Evolutionary conservation across 2,329 filamentous ascomycete genomes (phyloP), one percentile per base, ranked within the genome.

Genomic region (Cladorrhinum sp.): DNA sequence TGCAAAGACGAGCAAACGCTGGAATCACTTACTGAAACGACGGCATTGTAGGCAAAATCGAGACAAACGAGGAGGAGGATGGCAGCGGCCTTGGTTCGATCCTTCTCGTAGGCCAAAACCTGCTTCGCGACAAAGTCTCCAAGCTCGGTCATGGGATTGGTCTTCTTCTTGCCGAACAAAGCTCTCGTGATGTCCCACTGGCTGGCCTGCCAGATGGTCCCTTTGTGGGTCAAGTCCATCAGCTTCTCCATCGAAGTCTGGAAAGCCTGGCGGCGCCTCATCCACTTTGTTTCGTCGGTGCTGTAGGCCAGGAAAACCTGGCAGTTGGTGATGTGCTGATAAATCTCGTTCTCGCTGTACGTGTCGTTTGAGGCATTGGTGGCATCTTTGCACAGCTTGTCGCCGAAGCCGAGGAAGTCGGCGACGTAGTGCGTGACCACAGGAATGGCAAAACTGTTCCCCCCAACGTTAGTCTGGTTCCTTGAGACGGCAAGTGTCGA

Each of bases 251-350:
- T 59, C 9, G 62, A 64, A 3, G 25, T 50, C 36, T 59, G 49
- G 52, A 64, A 64, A 2, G 52, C 52, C 48, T 57, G 48, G 24
- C 62, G 62, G 13, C 62, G 59, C 49, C 59, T 59, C 45, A 61
- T 23, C 20, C 41, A 9, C 36, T 62, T 64, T 3, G 59, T 61
- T 23, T 64, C 59, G 10, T 64, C 59, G 16, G 59, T 38, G 38
- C 55, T 64, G 57, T 64, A 64, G 24, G 59, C 50, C 20, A 64
- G 53, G 29, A 54, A 64, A 9, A 59, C 18, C 38, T 64, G 59
- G 55, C 62, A 64, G 56, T 64, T 61, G 16, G 59, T 61, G 49
- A 64, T 62, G 59, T 64, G 62, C 45, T 53, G 62, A 36, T 64
- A 64, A 9, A 64, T 54, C 20, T 64, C 62, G 48, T 64, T 52